phyloP scores from a whole-genome alignment of 371 early-diverging fungal genomes.

The Circinella umbellata region DNA sequence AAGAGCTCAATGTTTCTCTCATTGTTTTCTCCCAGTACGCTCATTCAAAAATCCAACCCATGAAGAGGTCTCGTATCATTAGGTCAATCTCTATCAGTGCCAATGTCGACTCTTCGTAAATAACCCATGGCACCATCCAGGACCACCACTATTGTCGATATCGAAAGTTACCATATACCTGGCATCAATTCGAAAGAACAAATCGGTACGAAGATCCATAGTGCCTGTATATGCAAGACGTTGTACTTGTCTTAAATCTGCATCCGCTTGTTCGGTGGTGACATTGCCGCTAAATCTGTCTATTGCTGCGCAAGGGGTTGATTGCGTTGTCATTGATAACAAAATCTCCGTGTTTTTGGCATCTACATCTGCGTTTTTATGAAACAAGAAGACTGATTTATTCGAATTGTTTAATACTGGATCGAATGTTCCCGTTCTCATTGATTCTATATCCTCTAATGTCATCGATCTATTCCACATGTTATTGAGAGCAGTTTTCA shows the following conservation, averaged over 20 bases:
- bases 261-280: not conserved
- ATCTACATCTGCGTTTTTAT: not conserved
- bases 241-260: not conserved
- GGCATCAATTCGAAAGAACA: not conserved
- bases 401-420: not conserved
- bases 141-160: not conserved
- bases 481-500: slow-evolving; percentile 11
- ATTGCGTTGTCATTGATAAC: not conserved
- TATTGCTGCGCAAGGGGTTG: not conserved
- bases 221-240: not conserved
- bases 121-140: not conserved
- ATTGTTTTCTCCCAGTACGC: not conserved
- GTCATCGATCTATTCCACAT: slow-evolving; percentile 13
- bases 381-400: not conserved
- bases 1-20: not conserved
- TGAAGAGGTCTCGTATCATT: not conserved
- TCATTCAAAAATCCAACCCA: not conserved
- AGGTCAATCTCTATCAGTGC: not conserved
- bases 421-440: not conserved
- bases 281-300: not conserved
- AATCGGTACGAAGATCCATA: not conserved
- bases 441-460: not conserved
- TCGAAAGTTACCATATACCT: not conserved
- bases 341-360: not conserved
- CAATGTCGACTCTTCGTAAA: not conserved